Conservation (phyloP, 179 eudicot species). For the Silene noctiflora region DNA sequence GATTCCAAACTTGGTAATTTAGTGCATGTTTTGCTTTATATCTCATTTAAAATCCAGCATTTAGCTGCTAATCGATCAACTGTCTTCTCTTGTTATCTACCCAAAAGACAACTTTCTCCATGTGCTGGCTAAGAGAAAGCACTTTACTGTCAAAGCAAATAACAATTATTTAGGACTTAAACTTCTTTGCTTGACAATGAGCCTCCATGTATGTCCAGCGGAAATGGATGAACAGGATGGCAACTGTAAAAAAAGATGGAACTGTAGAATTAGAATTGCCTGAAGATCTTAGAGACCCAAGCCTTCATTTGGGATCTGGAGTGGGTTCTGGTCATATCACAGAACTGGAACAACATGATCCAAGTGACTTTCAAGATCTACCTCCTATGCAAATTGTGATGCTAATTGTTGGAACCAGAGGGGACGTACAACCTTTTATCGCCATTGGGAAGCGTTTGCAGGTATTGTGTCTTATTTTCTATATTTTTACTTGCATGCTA, state of each 20-base stretch:
- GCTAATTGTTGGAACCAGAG: conserved; percentile 89
- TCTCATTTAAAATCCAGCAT: not conserved
- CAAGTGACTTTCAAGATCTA: conserved; percentile 32
- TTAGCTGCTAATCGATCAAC: not conserved
- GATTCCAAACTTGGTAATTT: not conserved
- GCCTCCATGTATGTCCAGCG: conserved; percentile 37
- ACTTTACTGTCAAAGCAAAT: not conserved
- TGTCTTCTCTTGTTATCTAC: not conserved
- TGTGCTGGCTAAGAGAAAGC: not conserved
- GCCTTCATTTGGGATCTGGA: conserved; percentile 39
- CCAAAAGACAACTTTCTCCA: not conserved
- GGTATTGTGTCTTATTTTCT: conserved; percentile 30
- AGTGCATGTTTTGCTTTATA: not conserved
- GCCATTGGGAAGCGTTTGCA: conserved; percentile 81
- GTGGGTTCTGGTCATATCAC: conserved; percentile 29
- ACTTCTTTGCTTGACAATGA: conserved; percentile 4
- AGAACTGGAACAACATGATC: conserved; percentile 37
- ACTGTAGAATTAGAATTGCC: conserved; percentile 74
- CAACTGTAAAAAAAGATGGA: conserved; percentile 59
- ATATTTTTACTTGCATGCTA: not conserved
- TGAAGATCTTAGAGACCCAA: conserved; percentile 51
- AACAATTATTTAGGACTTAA: not conserved
- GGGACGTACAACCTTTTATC: conserved; percentile 91
- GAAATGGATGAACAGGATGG: conserved; percentile 57
- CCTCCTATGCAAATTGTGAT: conserved; percentile 77